These are phyloP conservation scores for Coniferiporia sulphurascens DNA, from an alignment of 1,284 basidiomycete species.

Conservation along the genomic window DNA sequence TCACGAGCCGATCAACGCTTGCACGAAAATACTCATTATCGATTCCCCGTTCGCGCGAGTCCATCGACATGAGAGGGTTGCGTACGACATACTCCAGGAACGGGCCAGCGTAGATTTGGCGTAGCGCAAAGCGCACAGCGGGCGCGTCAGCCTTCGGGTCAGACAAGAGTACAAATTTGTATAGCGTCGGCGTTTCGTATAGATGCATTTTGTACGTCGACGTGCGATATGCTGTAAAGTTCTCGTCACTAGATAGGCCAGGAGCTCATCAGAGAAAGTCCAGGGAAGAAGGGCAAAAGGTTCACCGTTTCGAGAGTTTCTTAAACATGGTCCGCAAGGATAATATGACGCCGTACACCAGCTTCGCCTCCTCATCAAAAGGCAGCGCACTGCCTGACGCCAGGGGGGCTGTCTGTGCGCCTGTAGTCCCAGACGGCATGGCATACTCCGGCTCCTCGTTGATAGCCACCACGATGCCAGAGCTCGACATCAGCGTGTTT, in stretches of 20 bases:
- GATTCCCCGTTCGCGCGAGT: conserved; percentile 75
- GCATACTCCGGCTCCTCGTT: conserved; percentile 41
- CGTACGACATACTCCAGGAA: conserved; percentile 92
- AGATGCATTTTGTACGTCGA: conserved; percentile 92
- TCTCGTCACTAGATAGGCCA: conserved; percentile 65
- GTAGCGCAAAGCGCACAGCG: conserved; percentile 72
- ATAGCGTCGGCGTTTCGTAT: conserved; percentile 87
- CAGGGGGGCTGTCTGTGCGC: conserved; percentile 28
- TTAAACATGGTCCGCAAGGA: conserved; percentile 93
- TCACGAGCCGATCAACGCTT: conserved; percentile 74
- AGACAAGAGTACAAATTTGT: conserved; percentile 93
- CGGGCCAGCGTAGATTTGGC: conserved; percentile 89
- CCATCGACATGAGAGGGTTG: conserved; percentile 83
- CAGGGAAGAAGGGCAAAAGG: conserved; percentile 16
- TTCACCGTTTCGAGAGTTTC: conserved; percentile 83
- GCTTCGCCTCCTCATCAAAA: conserved; percentile 97
- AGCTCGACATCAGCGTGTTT: conserved; percentile 54
- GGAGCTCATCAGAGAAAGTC: neutral
- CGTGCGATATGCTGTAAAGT: conserved; percentile 88
- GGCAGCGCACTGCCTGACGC: conserved; percentile 52
- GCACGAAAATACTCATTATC: conserved; percentile 90
- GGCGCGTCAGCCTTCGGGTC: conserved; percentile 68
- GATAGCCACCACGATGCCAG: conserved; percentile 65
- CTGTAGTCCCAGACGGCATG: conserved; percentile 23
- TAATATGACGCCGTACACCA: conserved; percentile 94